Conservation (phyloP, 2,329 filamentous ascomycete species). For the Cladosporium sp. region DNA sequence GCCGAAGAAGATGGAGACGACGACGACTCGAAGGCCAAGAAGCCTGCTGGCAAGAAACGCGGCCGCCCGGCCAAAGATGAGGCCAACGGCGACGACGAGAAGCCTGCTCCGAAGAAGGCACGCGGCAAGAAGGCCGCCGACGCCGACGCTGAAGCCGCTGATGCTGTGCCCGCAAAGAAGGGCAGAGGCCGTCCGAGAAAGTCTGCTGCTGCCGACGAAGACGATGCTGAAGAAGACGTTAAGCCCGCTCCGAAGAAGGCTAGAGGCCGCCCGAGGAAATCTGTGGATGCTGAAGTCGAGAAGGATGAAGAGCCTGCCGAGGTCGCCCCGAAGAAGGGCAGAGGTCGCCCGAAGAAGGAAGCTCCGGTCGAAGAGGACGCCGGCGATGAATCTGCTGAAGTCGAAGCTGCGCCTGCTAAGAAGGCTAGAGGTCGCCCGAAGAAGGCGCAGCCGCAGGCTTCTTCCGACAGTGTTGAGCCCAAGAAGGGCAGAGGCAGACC, state of each 20-base stretch:
- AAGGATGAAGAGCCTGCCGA: conserved; percentile 27
- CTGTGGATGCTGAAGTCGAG: conserved; percentile 20
- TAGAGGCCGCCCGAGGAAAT: conserved; percentile 14
- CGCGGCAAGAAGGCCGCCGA: conserved; percentile 18
- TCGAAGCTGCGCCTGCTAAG: conserved; percentile 34
- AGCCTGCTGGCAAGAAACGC: conserved; percentile 16
- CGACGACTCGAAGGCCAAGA: conserved; percentile 18
- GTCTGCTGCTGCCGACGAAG: background rate
- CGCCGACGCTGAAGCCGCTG: conserved; percentile 14
- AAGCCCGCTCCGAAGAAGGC: conserved; percentile 18
- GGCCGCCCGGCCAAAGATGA: background rate
- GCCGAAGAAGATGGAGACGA: conserved; percentile 8
- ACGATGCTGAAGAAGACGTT: background rate
- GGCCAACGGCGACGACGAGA: conserved; percentile 4
- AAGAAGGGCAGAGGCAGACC: conserved; percentile 27
- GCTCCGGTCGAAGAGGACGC: conserved; percentile 44
- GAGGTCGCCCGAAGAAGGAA: conserved; percentile 27
- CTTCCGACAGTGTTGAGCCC: background rate
- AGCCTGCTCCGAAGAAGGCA: conserved; percentile 21
- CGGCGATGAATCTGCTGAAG: conserved; percentile 40
- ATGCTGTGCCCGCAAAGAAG: conserved; percentile 19
- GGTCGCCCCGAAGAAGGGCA: conserved; percentile 15
- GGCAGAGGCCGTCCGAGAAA: conserved; percentile 17
- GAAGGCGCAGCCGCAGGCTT: conserved; percentile 35
- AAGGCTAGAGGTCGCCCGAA: conserved; percentile 13